phyloP scores from a whole-genome alignment of 106 monocot species.

The Dactylorhiza incarnata region DNA sequence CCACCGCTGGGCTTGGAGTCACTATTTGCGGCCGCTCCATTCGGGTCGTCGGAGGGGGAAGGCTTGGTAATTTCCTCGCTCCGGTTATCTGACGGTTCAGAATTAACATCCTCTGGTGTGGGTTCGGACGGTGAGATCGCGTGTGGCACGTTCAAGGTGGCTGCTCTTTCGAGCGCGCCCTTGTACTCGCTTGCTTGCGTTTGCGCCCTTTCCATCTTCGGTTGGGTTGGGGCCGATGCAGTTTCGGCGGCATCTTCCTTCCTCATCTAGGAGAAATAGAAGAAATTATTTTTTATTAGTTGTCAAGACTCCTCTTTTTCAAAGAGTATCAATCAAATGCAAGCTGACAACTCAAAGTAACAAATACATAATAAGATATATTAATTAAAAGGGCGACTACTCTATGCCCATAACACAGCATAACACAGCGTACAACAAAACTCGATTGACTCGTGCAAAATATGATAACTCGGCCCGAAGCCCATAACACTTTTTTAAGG shows the following conservation, averaged over 20 bases:
- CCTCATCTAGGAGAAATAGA: slow-evolving; percentile 4
- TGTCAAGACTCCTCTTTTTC: too few species aligned
- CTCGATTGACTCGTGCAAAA: too few species aligned
- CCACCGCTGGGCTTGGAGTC: slow-evolving; percentile 20
- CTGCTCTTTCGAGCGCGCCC: slow-evolving; percentile 57
- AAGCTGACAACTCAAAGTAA: too few species aligned
- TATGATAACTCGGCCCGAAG: too few species aligned
- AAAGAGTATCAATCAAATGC: too few species aligned
- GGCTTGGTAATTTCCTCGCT: neutral
- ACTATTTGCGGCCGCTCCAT: neutral
- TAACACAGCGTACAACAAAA: too few species aligned
- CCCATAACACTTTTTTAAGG: too few species aligned
- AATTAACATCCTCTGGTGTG: neutral
- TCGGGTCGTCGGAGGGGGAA: neutral
- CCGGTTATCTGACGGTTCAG: neutral
- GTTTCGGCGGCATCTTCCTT: slow-evolving; percentile 32
- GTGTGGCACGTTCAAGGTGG: slow-evolving; percentile 59
- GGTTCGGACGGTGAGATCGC: slow-evolving; percentile 27
- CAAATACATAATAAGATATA: too few species aligned
- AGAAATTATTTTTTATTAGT: neutral
- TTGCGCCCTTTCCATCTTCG: slow-evolving; percentile 74
- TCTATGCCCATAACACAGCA: too few species aligned
- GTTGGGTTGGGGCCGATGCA: slow-evolving; percentile 30
- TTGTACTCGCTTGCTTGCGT: slow-evolving; percentile 67
- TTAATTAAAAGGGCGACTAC: too few species aligned